Base-by-base conservation (phyloP, 1,284 basidiomycete genomes). In the Chalciporus sp. region DNA sequence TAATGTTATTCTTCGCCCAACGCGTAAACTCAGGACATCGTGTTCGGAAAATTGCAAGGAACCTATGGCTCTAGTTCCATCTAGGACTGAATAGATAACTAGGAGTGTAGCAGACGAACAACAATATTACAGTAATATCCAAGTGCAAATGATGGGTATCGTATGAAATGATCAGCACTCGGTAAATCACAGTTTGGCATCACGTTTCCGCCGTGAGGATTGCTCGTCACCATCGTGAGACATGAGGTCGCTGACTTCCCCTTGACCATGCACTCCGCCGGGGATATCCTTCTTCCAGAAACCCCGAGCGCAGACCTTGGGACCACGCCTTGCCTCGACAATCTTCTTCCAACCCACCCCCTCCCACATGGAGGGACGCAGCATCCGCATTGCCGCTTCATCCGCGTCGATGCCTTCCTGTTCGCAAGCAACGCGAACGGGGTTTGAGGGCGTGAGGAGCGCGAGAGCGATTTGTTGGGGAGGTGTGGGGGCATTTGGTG, bases 381-480 rank as follows among this genome's bases (percentile, higher is more conserved):
- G 37, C 16, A 70, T 4, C 39, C 37, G 44, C 0, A 54, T 61
- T 0, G 57, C 66, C 16, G 55, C 40, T 47, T 56, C 45, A 40
- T 60, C 43, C 8, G 60, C 53, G 17, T 72, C 57, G 8, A 72
- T 42, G 4, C 63, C 65, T 27, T 72, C 70, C 31, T 23, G 42
- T 12, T 58, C 58, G 7, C 67, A 69, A 0, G 69, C 67, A 7
- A 60, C 27, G 0, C 55, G 69, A 11, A 69, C 49, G 0, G 61
- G 59, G 29, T 61, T 71, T 10, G 47, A 29, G 29, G 63, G 58
- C 1, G 58, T 73, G 3, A 78, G 69, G 51, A 90, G 65, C 4
- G 81, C 83, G 70, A 79, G 81, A 3, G 82, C 83, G 28, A 93
- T 81, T 39, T 88, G 77, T 61, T 81, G 77, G 3, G 76, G 73